phyloP scores from a whole-genome alignment of 2,329 filamentous ascomycete genomes.

The Fusarium annulatum region DNA sequence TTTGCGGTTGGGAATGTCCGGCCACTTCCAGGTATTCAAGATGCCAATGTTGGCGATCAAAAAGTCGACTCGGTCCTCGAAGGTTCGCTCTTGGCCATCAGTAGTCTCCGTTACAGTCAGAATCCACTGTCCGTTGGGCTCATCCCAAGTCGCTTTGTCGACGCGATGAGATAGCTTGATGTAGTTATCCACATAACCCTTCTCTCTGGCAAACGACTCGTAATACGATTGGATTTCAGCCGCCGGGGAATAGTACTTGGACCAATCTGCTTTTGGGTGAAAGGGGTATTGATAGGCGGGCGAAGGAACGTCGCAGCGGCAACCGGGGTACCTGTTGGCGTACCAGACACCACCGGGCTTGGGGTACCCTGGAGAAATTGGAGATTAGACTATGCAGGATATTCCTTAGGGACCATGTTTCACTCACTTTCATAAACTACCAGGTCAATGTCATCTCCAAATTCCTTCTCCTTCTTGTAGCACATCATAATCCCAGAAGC shows the following conservation, averaged over 20 bases:
- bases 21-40: slow-evolving; percentile 64
- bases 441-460: slow-evolving; percentile 12
- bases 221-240: slow-evolving; percentile 55
- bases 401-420: too few species aligned
- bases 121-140: slow-evolving; percentile 20
- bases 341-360: slow-evolving; percentile 50
- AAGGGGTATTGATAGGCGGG: slow-evolving; percentile 60
- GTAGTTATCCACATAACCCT: slow-evolving; percentile 45
- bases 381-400: neutral
- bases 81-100: slow-evolving; percentile 20
- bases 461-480: slow-evolving; percentile 23
- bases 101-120: neutral
- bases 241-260: slow-evolving; percentile 52
- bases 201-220: slow-evolving; percentile 47
- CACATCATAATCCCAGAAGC: slow-evolving; percentile 22
- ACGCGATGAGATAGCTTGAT: slow-evolving; percentile 42
- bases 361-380: neutral
- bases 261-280: slow-evolving; percentile 59
- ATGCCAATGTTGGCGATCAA: slow-evolving; percentile 62
- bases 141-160: slow-evolving; percentile 41
- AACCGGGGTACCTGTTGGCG: slow-evolving; percentile 51
- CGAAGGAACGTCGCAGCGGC: slow-evolving; percentile 48
- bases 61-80: slow-evolving; percentile 60
- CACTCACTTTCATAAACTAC: slow-evolving; percentile 15
- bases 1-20: slow-evolving; percentile 57